Evolutionary conservation across 805 yeast genomes (phyloP), one percentile per base, ranked within the genome.

Genomic region (Saturnispora diversa): DNA sequence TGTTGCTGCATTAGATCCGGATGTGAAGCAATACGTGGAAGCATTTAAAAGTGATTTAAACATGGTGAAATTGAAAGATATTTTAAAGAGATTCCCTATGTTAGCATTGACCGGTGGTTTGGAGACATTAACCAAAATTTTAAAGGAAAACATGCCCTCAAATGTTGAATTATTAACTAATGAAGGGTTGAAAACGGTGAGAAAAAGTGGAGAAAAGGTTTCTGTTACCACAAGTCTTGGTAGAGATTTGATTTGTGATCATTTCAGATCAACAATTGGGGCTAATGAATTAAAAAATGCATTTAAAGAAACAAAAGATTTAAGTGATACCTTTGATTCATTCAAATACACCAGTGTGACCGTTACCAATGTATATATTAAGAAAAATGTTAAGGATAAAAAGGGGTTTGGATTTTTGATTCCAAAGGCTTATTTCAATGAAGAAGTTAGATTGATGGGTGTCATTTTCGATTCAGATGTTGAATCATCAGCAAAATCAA

Each of bases 401-500:
- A 58, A 58, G 43, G 95, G 97, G 28, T 90, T 90, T 68, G 98
- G 98, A 2, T 85, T 82, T 50, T 68, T 90, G 35, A 82, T 88
- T 8, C 98, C 98, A 6, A 65, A 68, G 44, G 45, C 60, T 4
- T 45, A 50, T 49, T 60, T 61, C 33, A 63, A 68, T 35, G 12
- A 9, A 5, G 53, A 53, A 1, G 77, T 79, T 47, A 66, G 72
- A 15, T 61, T 87, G 12, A 64, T 90, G 23, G 98, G 98, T 3
- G 85, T 86, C 5, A 86, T 92, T 15, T 90, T 81, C 61, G 97
- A 90, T 58, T 84, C 95, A 1, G 86, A 85, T 40, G 74, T 85
- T 17, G 92, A 84, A 52, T 70, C 73, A 13, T 72, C 76, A 37
- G 60, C 73, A 15, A 45, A 45, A 15, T 43, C 41, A 15, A 24